A percentile compares a stretch with the other conserved stretches of the same genome.
phyloP scores from a whole-genome alignment of 192 early-diverging fungal genomes.

The Neocallimastix lanati region DNA sequence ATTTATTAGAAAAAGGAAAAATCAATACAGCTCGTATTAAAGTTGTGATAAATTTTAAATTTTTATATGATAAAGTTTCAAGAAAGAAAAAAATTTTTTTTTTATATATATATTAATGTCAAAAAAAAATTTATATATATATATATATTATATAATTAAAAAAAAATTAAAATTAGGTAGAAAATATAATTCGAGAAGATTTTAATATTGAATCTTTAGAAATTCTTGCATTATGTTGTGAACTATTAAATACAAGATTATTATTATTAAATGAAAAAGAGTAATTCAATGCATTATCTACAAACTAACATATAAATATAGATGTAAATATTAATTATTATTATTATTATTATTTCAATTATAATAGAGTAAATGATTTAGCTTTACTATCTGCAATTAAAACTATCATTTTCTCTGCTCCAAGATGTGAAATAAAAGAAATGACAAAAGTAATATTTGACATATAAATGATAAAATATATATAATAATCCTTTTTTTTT shows the following conservation, averaged over 20 bases:
- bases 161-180: conserved; percentile 26
- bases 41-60: too few relatives aligned
- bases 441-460: neutral
- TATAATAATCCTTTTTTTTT: too few relatives aligned
- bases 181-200: conserved; percentile 90
- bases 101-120: too few relatives aligned
- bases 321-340: too few relatives aligned
- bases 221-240: conserved; percentile 77
- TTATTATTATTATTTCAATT: too few relatives aligned
- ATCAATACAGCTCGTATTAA: neutral
- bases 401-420: neutral
- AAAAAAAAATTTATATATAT: too few relatives aligned
- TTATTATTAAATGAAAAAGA: neutral
- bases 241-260: conserved; percentile 29
- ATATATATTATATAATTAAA: too few relatives aligned
- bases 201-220: conserved; percentile 82
- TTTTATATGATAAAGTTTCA: too few relatives aligned
- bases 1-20: neutral
- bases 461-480: too few relatives aligned
- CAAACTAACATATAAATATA: too few relatives aligned
- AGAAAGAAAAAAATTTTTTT: too few relatives aligned
- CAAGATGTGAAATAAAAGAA: neutral
- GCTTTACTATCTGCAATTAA: neutral
- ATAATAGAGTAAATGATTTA: neutral
- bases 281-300: too few relatives aligned